A percentile compares a stretch with the other conserved stretches of the same genome.
phyloP scores from a whole-genome alignment of 345 rosid species.

The Eucalyptus erythrocorys region DNA sequence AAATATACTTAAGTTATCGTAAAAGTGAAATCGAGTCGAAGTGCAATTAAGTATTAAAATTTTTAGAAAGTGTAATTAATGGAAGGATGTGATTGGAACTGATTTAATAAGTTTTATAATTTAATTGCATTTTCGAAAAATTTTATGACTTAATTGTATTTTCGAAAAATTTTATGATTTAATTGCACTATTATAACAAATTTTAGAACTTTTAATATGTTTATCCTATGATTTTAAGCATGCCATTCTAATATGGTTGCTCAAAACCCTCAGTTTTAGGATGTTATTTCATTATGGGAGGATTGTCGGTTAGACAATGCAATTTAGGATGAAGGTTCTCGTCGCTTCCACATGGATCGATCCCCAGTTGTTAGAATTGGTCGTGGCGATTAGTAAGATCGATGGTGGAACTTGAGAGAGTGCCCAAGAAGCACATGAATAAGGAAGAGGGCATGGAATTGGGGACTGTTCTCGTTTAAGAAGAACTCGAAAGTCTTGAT shows the following conservation, averaged over 20 bases:
- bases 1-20: too few relatives aligned
- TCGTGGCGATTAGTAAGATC: neutral
- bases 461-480: neutral
- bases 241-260: neutral
- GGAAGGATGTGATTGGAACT: fast-evolving
- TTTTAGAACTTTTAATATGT: fast-evolving
- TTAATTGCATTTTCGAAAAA: fast-evolving
- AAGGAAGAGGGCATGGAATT: neutral
- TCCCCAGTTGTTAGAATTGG: neutral
- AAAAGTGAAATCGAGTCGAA: fast-evolving
- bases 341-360: neutral
- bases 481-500: neutral
- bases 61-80: too few relatives aligned
- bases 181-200: fast-evolving
- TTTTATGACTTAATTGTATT: fast-evolving
- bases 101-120: fast-evolving
- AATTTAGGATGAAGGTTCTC: neutral
- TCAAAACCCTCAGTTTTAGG: neutral
- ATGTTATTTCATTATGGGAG: neutral
- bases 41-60: fast-evolving
- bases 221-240: neutral
- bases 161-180: fast-evolving
- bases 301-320: neutral
- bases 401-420: neutral
- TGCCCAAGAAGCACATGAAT: neutral